These are phyloP conservation scores for Byssothecium circinans DNA, from an alignment of 2,329 filamentous ascomycete species.

Conservation along the genomic window DNA sequence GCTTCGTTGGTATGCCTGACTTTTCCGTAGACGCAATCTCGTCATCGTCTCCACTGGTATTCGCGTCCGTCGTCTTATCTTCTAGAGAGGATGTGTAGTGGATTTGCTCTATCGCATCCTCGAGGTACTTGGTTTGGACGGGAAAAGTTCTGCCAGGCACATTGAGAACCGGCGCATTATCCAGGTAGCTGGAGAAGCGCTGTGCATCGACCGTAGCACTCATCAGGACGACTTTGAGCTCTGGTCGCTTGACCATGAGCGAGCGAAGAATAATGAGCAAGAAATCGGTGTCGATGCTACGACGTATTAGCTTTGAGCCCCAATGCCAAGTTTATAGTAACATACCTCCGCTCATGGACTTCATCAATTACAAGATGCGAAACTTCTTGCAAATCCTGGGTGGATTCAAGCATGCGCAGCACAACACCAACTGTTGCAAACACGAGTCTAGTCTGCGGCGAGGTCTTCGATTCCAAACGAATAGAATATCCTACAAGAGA, in stretches of 20 bases:
- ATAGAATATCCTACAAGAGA: constrained; percentile 96
- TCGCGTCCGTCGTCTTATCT: constrained; percentile 57
- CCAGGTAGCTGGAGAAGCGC: constrained; percentile 85
- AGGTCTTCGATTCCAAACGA: constrained; percentile 83
- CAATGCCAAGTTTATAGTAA: neutral
- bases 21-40: constrained; percentile 47
- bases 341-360: constrained; percentile 78
- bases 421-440: constrained; percentile 91
- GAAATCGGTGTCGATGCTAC: constrained; percentile 90
- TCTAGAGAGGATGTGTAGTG: constrained; percentile 58
- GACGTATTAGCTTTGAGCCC: constrained; percentile 12
- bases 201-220: constrained; percentile 95
- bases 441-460: constrained; percentile 77
- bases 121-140: constrained; percentile 82
- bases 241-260: constrained; percentile 72
- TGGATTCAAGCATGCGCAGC: constrained; percentile 94
- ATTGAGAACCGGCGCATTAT: constrained; percentile 80
- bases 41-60: constrained; percentile 49
- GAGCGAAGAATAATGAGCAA: constrained; percentile 88
- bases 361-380: constrained; percentile 97
- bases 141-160: constrained; percentile 94
- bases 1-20: constrained; percentile 63
- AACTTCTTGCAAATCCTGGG: constrained; percentile 82
- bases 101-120: constrained; percentile 89
- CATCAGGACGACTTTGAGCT: constrained; percentile 94